Conservation (phyloP, 1,139 yeast species). For the Yamadazyma sp. region DNA sequence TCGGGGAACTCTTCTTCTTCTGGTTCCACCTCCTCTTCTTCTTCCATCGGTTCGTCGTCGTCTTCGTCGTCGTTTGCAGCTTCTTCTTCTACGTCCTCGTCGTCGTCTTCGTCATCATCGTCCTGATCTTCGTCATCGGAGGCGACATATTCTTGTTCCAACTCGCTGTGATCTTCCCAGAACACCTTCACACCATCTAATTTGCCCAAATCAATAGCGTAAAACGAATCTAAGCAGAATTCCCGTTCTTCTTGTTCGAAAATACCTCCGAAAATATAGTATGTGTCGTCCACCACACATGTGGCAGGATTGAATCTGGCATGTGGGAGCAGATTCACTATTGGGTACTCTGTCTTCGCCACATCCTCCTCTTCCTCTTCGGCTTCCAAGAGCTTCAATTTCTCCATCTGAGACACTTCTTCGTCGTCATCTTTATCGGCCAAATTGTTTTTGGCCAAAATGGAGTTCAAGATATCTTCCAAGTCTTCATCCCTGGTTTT, state of each 20-base stretch:
- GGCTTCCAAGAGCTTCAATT: conserved; percentile 35
- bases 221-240: conserved; percentile 78
- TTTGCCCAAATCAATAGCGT: conserved; percentile 80
- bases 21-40: conserved; percentile 57
- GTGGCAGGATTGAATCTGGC: conserved; percentile 85
- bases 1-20: conserved; percentile 80
- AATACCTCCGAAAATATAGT: conserved; percentile 89
- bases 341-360: conserved; percentile 48
- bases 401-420: conserved; percentile 40
- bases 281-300: conserved; percentile 79
- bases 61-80: conserved; percentile 47
- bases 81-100: conserved; percentile 65
- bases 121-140: conserved; percentile 51
- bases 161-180: conserved; percentile 76
- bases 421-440: conserved; percentile 49
- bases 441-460: conserved; percentile 69
- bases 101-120: conserved; percentile 58
- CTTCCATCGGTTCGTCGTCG: conserved; percentile 57
- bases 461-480: conserved; percentile 74
- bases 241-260: conserved; percentile 90
- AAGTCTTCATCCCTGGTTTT: conserved; percentile 74
- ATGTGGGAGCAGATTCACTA: conserved; percentile 72
- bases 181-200: conserved; percentile 84
- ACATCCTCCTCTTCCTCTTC: conserved; percentile 40
- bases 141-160: conserved; percentile 26